Base-by-base conservation (phyloP, 805 yeast genomes). In the Wickerhamiella azyma region DNA sequence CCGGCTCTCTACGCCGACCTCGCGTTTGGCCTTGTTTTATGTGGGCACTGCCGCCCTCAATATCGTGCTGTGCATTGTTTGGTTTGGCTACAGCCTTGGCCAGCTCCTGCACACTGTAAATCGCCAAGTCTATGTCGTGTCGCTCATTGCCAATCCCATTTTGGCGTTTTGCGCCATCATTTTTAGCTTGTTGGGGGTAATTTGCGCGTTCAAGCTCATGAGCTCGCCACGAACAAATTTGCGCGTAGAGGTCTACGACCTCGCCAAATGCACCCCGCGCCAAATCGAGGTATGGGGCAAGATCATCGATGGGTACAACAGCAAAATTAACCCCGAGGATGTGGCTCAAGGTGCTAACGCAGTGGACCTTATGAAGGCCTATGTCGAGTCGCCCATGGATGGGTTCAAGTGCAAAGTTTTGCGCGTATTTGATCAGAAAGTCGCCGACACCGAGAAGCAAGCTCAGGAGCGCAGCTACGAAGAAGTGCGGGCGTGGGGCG, bases 261-360 rank as follows among this genome's bases (percentile, higher is more conserved):
- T 63, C 6, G 29, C 50, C 16, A 37, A 45, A 24, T 48, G 60
- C 26, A 55, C 52, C 14, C 47, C 46, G n/a, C 51, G 48, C 9
- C 64, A 63, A 46, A 43, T 54, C n/a, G 52, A 52, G 7, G 64
- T 63, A 3, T 62, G 59, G 55, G 59, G 61, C n/a, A 44, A 48
- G 9, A 54, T 62, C 9, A 62, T 63, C 26, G 65, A 62, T 38
- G 51, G 52, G 14, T 58, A 58, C 47, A 58, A 60, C 39, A 48
- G 44, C 19, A 26, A 11, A 19, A 14, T 5, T 14, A 14, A 13
- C 10, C 9, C 35, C 16, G 62, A 65, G 4, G 65, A 64, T 14
- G 48, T 63, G 1, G 61, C 65, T 3, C 50, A 53, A 5, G 66
- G 66, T 13, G 48, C 39, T 9, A 50, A 59, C 37, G 66, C 66